These are phyloP conservation scores for Aspergillus tanneri DNA, from an alignment of 2,329 filamentous ascomycete genomes.

Conservation along the genomic window DNA sequence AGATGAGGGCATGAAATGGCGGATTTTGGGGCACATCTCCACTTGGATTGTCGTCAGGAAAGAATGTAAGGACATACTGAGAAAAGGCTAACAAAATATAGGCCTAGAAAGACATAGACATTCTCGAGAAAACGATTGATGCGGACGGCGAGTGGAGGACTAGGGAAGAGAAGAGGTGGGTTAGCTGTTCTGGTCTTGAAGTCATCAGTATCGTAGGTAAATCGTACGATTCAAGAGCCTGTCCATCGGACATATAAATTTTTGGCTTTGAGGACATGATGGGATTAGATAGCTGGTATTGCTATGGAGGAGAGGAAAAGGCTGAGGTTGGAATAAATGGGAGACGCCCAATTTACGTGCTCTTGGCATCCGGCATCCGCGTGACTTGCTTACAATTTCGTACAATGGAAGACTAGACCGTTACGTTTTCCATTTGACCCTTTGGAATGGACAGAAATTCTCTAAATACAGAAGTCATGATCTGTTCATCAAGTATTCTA, in stretches of 20 bases:
- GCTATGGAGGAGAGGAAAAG: not conserved
- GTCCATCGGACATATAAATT: slow-evolving; percentile 43
- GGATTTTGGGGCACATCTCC: no score
- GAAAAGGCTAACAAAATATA: slow-evolving; percentile 51
- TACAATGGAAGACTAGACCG: no score
- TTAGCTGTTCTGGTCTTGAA: not conserved
- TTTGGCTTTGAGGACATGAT: slow-evolving; percentile 36
- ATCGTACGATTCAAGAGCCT: slow-evolving; percentile 37
- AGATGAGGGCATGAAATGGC: not conserved
- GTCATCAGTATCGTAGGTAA: not conserved
- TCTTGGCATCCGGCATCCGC: slow-evolving; percentile 12
- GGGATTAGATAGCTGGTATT: not conserved
- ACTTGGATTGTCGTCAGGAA: no score
- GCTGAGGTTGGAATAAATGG: slow-evolving; percentile 1
- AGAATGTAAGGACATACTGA: slow-evolving; percentile 46
- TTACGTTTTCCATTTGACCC: not conserved
- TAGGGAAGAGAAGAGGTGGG: slow-evolving; percentile 21
- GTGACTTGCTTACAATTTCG: slow-evolving; percentile 9
- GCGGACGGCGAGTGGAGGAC: slow-evolving; percentile 48
- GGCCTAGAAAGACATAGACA: slow-evolving; percentile 49
- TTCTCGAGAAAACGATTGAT: slow-evolving; percentile 42
- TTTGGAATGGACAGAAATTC: no score
- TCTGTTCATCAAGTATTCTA: not conserved
- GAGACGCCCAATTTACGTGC: not conserved
- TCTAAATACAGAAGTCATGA: not conserved